phyloP scores from a whole-genome alignment of 2,329 filamentous ascomycete species.

The Cordyceps fumosorosea region DNA sequence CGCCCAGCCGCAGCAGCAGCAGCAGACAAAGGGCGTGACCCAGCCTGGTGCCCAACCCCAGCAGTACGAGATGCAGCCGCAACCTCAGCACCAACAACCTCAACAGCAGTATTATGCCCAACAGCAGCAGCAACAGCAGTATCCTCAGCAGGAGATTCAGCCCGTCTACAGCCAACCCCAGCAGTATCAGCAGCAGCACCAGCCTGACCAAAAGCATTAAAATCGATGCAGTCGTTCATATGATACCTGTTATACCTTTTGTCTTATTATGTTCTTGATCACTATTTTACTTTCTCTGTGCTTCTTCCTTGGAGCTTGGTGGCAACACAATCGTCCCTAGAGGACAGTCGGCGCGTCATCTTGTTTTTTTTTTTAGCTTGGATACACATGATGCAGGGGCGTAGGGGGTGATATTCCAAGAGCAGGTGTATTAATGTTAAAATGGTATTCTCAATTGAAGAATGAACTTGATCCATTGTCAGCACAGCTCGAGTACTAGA shows the following conservation, averaged over 20 bases:
- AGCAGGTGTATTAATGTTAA: background rate
- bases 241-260: background rate
- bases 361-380: background rate
- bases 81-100: background rate
- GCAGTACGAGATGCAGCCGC: slow-evolving; percentile 11
- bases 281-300: background rate
- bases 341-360: background rate
- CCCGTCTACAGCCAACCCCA: background rate
- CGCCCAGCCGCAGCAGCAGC: background rate
- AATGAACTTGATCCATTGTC: too few species aligned
- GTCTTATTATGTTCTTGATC: background rate
- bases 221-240: background rate
- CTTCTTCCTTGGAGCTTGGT: background rate
- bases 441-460: background rate
- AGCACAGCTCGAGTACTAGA: too few species aligned
- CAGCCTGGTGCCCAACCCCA: background rate
- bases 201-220: slow-evolving; percentile 5
- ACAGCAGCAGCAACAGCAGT: slow-evolving; percentile 1
- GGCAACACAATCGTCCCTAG: background rate
- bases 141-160: slow-evolving; percentile 7
- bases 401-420: background rate
- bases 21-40: slow-evolving; percentile 1
- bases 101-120: background rate
- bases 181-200: slow-evolving; percentile 1
- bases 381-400: background rate